Conservation (phyloP, 2,329 filamentous ascomycete genomes). For the Colletotrichum sp. region DNA sequence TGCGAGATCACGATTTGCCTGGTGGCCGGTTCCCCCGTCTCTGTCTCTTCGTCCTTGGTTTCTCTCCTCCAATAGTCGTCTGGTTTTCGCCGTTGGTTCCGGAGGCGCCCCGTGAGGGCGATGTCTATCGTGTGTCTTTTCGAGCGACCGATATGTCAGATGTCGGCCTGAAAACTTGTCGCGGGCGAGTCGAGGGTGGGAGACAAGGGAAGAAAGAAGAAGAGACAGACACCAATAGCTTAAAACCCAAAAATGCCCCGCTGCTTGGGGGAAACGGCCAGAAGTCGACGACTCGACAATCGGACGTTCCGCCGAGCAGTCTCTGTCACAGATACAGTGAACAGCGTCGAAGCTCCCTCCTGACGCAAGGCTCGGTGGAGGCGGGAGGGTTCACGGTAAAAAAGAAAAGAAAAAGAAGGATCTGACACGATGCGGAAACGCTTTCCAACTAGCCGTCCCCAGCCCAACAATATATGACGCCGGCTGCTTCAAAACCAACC, state of each 20-base stretch:
- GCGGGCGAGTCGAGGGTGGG: neutral
- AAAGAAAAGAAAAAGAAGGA: neutral
- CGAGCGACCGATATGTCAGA: neutral
- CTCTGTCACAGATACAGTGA: constrained; percentile 1
- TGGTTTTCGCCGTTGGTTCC: neutral
- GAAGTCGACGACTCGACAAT: neutral
- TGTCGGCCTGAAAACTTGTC: neutral
- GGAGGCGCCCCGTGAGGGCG: neutral
- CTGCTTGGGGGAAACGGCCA: neutral
- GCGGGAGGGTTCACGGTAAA: neutral
- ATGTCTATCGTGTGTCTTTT: neutral
- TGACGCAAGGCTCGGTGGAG: neutral
- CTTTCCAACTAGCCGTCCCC: neutral
- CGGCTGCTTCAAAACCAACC: neutral
- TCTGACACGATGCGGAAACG: neutral
- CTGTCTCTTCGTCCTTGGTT: neutral
- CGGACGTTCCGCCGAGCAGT: neutral
- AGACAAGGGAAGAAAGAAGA: neutral
- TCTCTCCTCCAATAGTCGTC: neutral
- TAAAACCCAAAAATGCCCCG: neutral
- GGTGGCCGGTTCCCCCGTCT: neutral
- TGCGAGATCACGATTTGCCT: neutral
- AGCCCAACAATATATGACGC: constrained; percentile 13
- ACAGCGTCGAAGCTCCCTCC: neutral
- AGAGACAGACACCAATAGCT: neutral